Conservation (phyloP, 1,139 yeast species). For the Kodamaea sp. region DNA sequence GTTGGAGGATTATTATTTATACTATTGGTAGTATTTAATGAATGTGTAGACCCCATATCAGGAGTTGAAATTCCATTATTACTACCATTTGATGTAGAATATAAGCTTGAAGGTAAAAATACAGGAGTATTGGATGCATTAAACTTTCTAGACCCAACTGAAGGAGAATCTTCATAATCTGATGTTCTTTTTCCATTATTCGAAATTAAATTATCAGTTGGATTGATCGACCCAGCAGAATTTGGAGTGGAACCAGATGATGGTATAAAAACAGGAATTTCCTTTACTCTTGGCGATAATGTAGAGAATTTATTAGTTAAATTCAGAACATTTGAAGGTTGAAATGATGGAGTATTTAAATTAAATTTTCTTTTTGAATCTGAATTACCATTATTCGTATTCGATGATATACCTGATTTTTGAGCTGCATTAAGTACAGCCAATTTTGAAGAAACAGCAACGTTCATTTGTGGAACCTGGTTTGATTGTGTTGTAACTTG, state of each 20-base stretch:
- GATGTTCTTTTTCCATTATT: too few relatives aligned
- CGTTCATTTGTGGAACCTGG: neutral
- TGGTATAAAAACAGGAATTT: constrained; percentile 58
- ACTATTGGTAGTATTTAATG: constrained; percentile 8
- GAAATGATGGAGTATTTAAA: constrained; percentile 64
- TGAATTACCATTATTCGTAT: neutral
- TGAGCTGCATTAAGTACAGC: constrained; percentile 8
- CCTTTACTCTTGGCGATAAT: constrained; percentile 53
- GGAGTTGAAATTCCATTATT: neutral
- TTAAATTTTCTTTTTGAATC: constrained; percentile 48
- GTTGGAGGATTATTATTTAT: constrained; percentile 5
- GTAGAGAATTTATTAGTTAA: constrained; percentile 42
- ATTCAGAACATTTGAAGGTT: constrained; percentile 37
- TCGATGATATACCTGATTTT: constrained; percentile 1
- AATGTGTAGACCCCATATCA: constrained; percentile 2
- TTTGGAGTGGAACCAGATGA: constrained; percentile 5
- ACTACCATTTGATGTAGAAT: constrained; percentile 5
- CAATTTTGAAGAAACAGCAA: constrained; percentile 6
- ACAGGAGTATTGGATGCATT: constrained; percentile 29
- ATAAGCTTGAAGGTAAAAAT: constrained; percentile 22
- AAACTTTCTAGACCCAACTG: constrained; percentile 17
- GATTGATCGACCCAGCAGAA: constrained; percentile 6
- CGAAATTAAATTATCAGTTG: neutral
- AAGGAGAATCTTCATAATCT: too few relatives aligned
- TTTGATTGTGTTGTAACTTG: constrained; percentile 1